Evolutionary conservation across 2,329 filamentous ascomycete genomes (phyloP).

Genomic region (Aspergillus sp.): DNA sequence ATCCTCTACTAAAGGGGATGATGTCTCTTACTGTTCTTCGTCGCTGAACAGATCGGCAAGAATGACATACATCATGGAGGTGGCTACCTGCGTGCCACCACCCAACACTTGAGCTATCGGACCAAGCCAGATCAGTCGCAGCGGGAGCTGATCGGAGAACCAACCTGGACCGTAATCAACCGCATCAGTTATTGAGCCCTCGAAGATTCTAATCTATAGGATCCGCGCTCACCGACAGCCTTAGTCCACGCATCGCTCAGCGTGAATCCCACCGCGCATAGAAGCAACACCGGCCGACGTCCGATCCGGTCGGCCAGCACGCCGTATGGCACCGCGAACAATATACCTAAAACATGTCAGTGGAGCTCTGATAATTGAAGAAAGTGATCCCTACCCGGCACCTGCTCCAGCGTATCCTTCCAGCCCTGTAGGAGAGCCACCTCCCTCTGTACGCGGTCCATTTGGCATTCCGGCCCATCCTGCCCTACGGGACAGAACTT

Average conservation of each 20-base stretch:
- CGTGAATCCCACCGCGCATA: slow-evolving; percentile 24
- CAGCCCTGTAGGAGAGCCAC: slow-evolving; percentile 33
- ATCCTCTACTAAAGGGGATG: too few relatives aligned
- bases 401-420: slow-evolving; percentile 31
- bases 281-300: slow-evolving; percentile 26
- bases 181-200: neutral
- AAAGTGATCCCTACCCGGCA: slow-evolving; percentile 14
- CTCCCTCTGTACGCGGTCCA: slow-evolving; percentile 29
- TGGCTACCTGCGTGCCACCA: slow-evolving; percentile 27
- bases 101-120: slow-evolving; percentile 27
- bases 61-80: slow-evolving; percentile 26
- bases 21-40: slow-evolving; percentile 27
- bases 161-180: slow-evolving; percentile 7
- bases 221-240: neutral
- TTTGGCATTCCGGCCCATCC: neutral
- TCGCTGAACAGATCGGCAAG: slow-evolving; percentile 32
- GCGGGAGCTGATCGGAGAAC: slow-evolving; percentile 20
- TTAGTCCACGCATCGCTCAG: slow-evolving; percentile 10
- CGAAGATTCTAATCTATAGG: neutral
- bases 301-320: slow-evolving; percentile 34
- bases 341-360: neutral
- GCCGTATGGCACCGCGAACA: slow-evolving; percentile 32
- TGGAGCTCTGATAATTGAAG: neutral
- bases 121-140: slow-evolving; percentile 32
- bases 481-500: neutral